Evolutionary conservation across 257 asterid species (phyloP).

Genomic region (Osmanthus fragrans): DNA sequence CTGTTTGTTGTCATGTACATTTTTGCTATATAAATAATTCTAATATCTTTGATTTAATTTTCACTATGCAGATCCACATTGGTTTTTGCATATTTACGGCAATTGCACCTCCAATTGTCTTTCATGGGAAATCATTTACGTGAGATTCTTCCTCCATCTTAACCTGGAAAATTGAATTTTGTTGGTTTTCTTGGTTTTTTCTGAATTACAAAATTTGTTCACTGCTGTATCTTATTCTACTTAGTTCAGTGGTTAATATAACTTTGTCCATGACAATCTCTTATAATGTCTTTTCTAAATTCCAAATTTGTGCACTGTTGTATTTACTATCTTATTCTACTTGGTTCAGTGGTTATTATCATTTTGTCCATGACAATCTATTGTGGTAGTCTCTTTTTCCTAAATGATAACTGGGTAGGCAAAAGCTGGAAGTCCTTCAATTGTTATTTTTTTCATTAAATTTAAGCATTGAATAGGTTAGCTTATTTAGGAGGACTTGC

Average conservation of each 20-base stretch:
- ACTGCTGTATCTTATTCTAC: background rate
- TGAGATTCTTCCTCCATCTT: slow-evolving; percentile 34
- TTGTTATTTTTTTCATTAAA: background rate
- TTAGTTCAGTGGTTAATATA: background rate
- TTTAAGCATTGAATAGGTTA: slow-evolving; percentile 4
- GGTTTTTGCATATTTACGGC: slow-evolving; percentile 95
- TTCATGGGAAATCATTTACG: slow-evolving; percentile 88
- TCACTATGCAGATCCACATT: slow-evolving; percentile 74
- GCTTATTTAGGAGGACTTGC: background rate
- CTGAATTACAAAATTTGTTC: background rate
- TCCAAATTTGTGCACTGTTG: background rate
- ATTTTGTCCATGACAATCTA: background rate
- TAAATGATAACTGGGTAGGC: background rate
- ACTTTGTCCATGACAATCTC: too few relatives aligned
- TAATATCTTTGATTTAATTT: slow-evolving; percentile 23
- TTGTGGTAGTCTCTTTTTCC: background rate
- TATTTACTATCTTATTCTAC: background rate
- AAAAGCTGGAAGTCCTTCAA: background rate
- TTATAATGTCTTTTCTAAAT: background rate
- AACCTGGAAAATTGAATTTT: background rate
- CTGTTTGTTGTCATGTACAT: background rate
- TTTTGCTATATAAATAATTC: slow-evolving; percentile 9
- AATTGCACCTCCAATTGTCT: slow-evolving; percentile 94
- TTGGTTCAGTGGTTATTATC: background rate
- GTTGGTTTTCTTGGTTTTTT: background rate